Conservation (phyloP, 2,329 filamentous ascomycete species). For the Niveomyces coronatus region DNA sequence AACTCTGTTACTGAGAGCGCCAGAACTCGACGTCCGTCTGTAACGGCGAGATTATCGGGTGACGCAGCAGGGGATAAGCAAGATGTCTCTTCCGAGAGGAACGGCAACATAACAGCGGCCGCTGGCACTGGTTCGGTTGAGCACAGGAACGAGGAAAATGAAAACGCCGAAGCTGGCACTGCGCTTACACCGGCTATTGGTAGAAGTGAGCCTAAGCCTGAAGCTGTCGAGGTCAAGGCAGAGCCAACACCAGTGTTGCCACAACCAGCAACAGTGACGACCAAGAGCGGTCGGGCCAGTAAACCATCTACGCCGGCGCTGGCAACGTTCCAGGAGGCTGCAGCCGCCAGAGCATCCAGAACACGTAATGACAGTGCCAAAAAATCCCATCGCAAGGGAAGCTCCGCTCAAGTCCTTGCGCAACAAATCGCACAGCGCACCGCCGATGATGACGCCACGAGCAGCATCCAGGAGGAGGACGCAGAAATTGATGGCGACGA, state of each 20-base stretch:
- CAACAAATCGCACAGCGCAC: conserved; percentile 21
- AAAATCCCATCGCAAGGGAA: conserved; percentile 45
- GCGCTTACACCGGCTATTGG: conserved; percentile 15
- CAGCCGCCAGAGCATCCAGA: conserved; percentile 44
- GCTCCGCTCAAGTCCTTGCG: conserved; percentile 23
- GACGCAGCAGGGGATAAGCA: conserved; percentile 28
- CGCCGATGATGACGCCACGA: conserved; percentile 32
- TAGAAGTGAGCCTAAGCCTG: conserved; percentile 34
- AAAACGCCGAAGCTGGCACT: conserved; percentile 18
- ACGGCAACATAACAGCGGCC: conserved; percentile 45
- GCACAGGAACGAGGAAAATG: conserved; percentile 22
- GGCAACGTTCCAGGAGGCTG: conserved; percentile 47
- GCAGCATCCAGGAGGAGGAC: conserved; percentile 29
- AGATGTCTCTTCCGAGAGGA: conserved; percentile 20
- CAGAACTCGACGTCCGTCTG: conserved; percentile 46
- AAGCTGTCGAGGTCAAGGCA: conserved; percentile 27
- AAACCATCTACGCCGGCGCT: conserved; percentile 56
- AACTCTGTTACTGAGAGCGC: conserved; percentile 46
- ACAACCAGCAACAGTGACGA: conserved; percentile 39
- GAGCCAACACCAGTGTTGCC: conserved; percentile 36
- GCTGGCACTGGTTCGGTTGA: conserved; percentile 22
- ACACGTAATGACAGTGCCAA: conserved; percentile 33
- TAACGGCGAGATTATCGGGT: conserved; percentile 52
- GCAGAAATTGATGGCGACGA: conserved; percentile 59
- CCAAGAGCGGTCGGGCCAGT: conserved; percentile 55